Percentiles rank a stretch among this genome's conserved stretches.
phyloP scores from a whole-genome alignment of 768 basidiomycete species.

The Boletus pseudo-olivaceus region DNA sequence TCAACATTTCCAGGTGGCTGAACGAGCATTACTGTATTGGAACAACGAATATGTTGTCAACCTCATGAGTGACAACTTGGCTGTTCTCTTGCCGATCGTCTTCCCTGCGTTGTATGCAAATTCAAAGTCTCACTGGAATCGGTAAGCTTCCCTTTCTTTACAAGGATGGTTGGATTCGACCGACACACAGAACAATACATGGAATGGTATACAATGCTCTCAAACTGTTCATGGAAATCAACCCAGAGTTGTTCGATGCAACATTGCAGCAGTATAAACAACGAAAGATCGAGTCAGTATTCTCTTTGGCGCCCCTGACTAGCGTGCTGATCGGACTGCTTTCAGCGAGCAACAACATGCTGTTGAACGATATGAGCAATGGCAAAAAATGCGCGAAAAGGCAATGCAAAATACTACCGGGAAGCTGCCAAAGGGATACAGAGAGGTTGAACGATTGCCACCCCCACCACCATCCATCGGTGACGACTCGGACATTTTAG shows the following conservation, averaged over 20 bases:
- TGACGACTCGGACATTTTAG: conserved; percentile 84
- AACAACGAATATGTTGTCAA: conserved; percentile 99
- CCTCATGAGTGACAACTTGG: conserved; percentile 95
- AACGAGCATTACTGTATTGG: conserved; percentile 96
- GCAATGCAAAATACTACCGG: conserved; percentile 72
- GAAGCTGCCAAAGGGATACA: conserved; percentile 67
- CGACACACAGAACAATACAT: conserved; percentile 79
- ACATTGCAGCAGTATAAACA: conserved; percentile 92
- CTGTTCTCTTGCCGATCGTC: conserved; percentile 87
- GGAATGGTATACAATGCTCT: conserved; percentile 99
- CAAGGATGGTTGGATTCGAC: conserved; percentile 6
- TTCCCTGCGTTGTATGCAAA: conserved; percentile 96
- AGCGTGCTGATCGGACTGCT: neutral
- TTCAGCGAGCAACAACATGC: conserved; percentile 85
- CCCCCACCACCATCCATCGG: conserved; percentile 75
- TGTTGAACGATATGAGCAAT: conserved; percentile 80
- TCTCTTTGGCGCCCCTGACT: neutral
- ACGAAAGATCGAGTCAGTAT: conserved; percentile 73
- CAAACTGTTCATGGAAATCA: conserved; percentile 99
- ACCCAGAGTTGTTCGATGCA: conserved; percentile 92
- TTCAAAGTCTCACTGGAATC: conserved; percentile 97
- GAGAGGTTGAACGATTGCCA: conserved; percentile 62
- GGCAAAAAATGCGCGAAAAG: conserved; percentile 79
- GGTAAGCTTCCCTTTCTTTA: conserved; percentile 49
- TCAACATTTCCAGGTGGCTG: conserved; percentile 99